Percentiles rank a stretch among this genome's conserved stretches.
phyloP scores from a whole-genome alignment of 768 basidiomycete genomes.

The Mycena epipterygia region DNA sequence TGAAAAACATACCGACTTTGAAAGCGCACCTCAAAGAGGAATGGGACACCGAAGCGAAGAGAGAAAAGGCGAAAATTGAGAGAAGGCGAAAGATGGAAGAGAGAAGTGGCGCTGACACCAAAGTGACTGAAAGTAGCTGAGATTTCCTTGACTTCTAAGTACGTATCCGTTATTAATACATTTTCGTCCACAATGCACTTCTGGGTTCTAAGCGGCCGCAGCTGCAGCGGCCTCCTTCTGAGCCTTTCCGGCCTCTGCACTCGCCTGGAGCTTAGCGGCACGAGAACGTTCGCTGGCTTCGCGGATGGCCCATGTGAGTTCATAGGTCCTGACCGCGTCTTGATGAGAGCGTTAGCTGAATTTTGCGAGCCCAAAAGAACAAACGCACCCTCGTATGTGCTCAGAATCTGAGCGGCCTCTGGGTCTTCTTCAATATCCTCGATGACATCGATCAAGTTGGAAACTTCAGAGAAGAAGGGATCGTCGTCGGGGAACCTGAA shows the following conservation, averaged over 20 bases:
- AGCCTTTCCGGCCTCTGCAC: slow-evolving; percentile 44
- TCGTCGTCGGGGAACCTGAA: slow-evolving; percentile 86
- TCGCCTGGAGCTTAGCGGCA: slow-evolving; percentile 56
- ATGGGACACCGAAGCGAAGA: slow-evolving; percentile 65
- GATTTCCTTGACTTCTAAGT: not conserved
- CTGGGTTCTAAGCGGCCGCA: slow-evolving; percentile 10
- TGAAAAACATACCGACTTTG: slow-evolving; percentile 81
- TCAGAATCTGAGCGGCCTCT: slow-evolving; percentile 84
- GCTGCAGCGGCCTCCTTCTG: slow-evolving; percentile 19
- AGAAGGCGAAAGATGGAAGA: slow-evolving; percentile 57
- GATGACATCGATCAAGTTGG: slow-evolving; percentile 89
- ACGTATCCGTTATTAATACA: slow-evolving; percentile 21
- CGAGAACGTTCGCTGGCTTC: slow-evolving; percentile 80
- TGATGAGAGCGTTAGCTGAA: slow-evolving; percentile 12
- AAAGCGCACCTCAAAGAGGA: slow-evolving; percentile 84
- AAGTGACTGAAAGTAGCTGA: slow-evolving; percentile 1
- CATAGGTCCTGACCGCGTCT: slow-evolving; percentile 92
- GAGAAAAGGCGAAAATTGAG: slow-evolving; percentile 56
- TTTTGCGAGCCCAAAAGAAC: not conserved
- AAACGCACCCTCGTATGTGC: slow-evolving; percentile 82
- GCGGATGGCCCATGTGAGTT: slow-evolving; percentile 95
- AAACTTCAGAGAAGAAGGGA: slow-evolving; percentile 94
- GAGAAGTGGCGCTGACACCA: slow-evolving; percentile 37
- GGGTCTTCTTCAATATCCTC: slow-evolving; percentile 93
- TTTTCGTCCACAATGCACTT: slow-evolving; percentile 2